Evolutionary conservation across 2,329 filamentous ascomycete genomes (phyloP).

Genomic region (Fusarium transvaalense): DNA sequence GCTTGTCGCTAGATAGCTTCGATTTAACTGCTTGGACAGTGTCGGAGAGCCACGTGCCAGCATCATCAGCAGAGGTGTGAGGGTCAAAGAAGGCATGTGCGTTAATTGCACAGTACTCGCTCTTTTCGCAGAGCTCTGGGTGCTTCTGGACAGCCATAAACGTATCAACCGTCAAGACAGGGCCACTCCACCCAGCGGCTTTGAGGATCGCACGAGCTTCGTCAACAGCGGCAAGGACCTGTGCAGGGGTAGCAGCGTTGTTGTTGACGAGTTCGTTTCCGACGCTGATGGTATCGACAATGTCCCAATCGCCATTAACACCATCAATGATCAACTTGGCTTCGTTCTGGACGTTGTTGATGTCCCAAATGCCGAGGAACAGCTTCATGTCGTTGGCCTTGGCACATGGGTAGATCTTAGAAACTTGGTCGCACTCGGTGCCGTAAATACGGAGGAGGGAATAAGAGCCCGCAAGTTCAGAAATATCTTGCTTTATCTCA

Average conservation of each 20-base stretch:
- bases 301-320: conserved; percentile 73
- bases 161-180: conserved; percentile 85
- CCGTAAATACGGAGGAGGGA: conserved; percentile 81
- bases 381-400: conserved; percentile 75
- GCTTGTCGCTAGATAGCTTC: conserved; percentile 63
- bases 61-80: conserved; percentile 67
- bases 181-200: conserved; percentile 74
- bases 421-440: conserved; percentile 80
- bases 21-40: conserved; percentile 63
- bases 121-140: conserved; percentile 76
- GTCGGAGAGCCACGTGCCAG: conserved; percentile 75
- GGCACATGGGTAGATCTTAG: conserved; percentile 71
- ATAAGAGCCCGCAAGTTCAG: conserved; percentile 65
- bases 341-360: conserved; percentile 67
- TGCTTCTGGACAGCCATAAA: conserved; percentile 75
- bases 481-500: conserved; percentile 75
- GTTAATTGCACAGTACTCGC: conserved; percentile 86
- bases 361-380: conserved; percentile 80
- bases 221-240: conserved; percentile 70
- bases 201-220: conserved; percentile 70
- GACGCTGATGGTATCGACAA: conserved; percentile 78
- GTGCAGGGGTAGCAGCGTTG: conserved; percentile 63
- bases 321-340: conserved; percentile 71
- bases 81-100: conserved; percentile 86
- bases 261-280: conserved; percentile 86